Conservation (phyloP, 257 asterid species). For the Avicennia marina region DNA sequence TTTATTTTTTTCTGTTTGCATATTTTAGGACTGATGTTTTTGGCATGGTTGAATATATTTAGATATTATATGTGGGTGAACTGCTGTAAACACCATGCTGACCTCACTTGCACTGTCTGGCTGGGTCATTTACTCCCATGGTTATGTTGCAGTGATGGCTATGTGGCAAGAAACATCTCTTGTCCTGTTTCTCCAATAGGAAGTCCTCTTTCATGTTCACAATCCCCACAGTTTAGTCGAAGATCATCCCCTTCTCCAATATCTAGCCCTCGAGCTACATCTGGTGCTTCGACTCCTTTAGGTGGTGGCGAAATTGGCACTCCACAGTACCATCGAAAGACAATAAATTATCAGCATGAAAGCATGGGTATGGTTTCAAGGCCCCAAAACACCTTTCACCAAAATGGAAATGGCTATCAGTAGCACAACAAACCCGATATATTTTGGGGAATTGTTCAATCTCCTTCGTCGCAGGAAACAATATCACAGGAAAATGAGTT, state of each 20-base stretch:
- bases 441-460: slow-evolving; percentile 38
- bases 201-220: slow-evolving; percentile 56
- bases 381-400: slow-evolving; percentile 31
- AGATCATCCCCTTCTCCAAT: slow-evolving; percentile 61
- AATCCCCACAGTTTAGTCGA: slow-evolving; percentile 55
- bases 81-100: too few species aligned
- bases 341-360: slow-evolving; percentile 41
- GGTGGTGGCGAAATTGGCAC: slow-evolving; percentile 44
- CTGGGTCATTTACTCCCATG: slow-evolving; percentile 10
- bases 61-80: not conserved
- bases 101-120: too few species aligned
- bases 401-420: too few species aligned
- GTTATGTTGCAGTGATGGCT: slow-evolving; percentile 46
- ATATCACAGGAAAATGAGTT: slow-evolving; percentile 25
- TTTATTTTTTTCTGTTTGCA: not conserved
- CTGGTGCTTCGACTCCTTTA: slow-evolving; percentile 81
- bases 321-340: slow-evolving; percentile 32
- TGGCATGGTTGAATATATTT: too few species aligned
- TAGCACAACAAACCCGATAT: slow-evolving; percentile 36
- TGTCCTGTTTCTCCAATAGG: slow-evolving; percentile 70
- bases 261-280: slow-evolving; percentile 58
- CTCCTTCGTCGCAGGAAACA: slow-evolving; percentile 35
- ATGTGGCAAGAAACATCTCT: slow-evolving; percentile 43
- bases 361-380: slow-evolving; percentile 24
- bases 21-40: too few species aligned